Conservation (phyloP, 2,329 filamentous ascomycete species). For the Colletotrichum eremochloae region DNA sequence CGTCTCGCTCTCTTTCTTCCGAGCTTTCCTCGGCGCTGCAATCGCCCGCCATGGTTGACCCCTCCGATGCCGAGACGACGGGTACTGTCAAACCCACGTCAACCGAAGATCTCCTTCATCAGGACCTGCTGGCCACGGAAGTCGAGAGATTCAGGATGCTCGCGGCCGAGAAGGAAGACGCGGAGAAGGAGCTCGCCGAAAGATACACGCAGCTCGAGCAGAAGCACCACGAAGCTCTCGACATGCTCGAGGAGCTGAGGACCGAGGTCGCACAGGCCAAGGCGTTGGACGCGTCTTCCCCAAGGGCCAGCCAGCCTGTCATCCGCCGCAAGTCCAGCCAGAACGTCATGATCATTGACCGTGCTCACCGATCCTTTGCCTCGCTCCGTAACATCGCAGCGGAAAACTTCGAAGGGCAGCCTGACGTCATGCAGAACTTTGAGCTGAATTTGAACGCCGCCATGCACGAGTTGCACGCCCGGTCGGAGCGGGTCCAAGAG, state of each 20-base stretch:
- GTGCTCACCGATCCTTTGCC: constrained; percentile 90
- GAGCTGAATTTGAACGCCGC: constrained; percentile 91
- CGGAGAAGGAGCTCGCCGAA: constrained; percentile 78
- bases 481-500: constrained; percentile 90
- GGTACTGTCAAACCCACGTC: constrained; percentile 60
- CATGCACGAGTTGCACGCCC: constrained; percentile 89
- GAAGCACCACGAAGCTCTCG: constrained; percentile 84
- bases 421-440: constrained; percentile 91
- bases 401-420: constrained; percentile 85
- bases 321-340: constrained; percentile 95
- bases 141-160: constrained; percentile 78
- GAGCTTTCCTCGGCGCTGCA: constrained; percentile 91
- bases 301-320: constrained; percentile 77
- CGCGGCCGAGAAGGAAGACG: constrained; percentile 81
- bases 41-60: constrained; percentile 75
- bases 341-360: constrained; percentile 87
- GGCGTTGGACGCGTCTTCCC: constrained; percentile 68
- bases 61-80: constrained; percentile 69
- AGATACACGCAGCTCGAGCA: constrained; percentile 88
- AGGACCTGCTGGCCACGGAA: constrained; percentile 69
- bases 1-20: constrained; percentile 92
- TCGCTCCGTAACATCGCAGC: constrained; percentile 89
- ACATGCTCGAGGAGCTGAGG: constrained; percentile 92
- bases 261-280: constrained; percentile 86
- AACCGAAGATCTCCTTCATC: constrained; percentile 54